Evolutionary conservation across 2,329 filamentous ascomycete genomes (phyloP).

Genomic region (Alternaria rosae): DNA sequence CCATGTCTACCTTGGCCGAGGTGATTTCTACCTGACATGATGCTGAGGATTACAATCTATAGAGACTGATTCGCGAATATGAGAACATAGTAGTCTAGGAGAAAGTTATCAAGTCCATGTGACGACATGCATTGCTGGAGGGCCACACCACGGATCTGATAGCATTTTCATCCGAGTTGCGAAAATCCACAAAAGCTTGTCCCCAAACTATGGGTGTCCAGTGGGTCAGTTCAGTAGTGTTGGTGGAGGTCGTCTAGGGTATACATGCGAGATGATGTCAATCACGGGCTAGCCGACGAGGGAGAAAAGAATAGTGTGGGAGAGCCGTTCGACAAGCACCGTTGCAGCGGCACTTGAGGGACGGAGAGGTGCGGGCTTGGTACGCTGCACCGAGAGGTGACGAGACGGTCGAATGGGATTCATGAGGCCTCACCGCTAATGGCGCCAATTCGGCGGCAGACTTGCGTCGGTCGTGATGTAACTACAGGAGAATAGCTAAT

Average conservation of each 20-base stretch:
- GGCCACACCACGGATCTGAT: conserved; percentile 1
- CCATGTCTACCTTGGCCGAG: not conserved
- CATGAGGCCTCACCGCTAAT: conserved; percentile 17
- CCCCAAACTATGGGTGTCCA: not conserved
- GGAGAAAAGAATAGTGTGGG: not conserved
- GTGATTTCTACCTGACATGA: not conserved
- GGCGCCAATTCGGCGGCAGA: conserved; percentile 12
- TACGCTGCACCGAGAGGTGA: not conserved
- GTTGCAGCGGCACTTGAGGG: conserved; percentile 8
- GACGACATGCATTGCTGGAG: not conserved
- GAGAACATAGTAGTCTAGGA: too few species aligned
- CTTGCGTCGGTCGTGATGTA: not conserved
- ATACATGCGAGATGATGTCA: conserved; percentile 17
- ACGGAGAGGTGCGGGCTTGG: conserved; percentile 1
- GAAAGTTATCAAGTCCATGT: not conserved
- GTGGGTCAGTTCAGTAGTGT: conserved; percentile 10
- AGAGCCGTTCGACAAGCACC: conserved; percentile 4
- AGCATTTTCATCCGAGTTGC: not conserved
- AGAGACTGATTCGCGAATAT: not conserved
- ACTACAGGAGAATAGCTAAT: not conserved
- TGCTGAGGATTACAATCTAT: not conserved
- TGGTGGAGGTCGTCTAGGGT: conserved; percentile 5
- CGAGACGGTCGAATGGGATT: not conserved
- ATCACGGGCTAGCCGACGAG: not conserved
- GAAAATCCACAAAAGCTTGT: conserved; percentile 9